phyloP scores from a whole-genome alignment of 1,284 basidiomycete genomes.

The Cutaneotrichosporon sp. region DNA sequence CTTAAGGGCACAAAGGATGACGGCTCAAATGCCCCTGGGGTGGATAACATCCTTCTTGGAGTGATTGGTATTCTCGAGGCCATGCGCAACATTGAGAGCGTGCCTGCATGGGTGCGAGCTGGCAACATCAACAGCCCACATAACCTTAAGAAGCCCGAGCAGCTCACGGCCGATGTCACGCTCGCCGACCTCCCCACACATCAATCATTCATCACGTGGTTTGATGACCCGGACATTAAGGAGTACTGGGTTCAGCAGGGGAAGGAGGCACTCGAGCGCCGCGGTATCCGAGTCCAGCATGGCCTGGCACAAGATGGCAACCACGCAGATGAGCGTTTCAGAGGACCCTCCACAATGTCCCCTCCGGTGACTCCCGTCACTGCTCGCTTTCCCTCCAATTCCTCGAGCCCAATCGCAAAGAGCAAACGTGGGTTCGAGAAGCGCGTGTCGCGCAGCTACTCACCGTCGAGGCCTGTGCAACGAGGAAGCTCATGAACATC shows the following conservation, averaged over 20 bases:
- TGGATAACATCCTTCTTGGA: slow-evolving; percentile 40
- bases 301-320: slow-evolving; percentile 17
- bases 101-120: slow-evolving; percentile 43
- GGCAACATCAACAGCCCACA: slow-evolving; percentile 29
- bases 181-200: slow-evolving; percentile 33
- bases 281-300: slow-evolving; percentile 31
- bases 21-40: slow-evolving; percentile 6
- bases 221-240: slow-evolving; percentile 3
- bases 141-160: neutral
- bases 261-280: slow-evolving; percentile 25
- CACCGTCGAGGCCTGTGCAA: neutral
- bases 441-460: neutral
- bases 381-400: neutral
- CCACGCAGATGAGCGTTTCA: neutral
- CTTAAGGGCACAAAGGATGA: neutral
- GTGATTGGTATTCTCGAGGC: slow-evolving; percentile 46
- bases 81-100: slow-evolving; percentile 29
- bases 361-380: neutral
- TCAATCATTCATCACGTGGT: slow-evolving; percentile 34
- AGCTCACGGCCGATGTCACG: neutral
- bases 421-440: no score
- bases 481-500: no score
- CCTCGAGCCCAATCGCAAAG: no score
- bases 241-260: slow-evolving; percentile 32
- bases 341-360: no score